phyloP scores from a whole-genome alignment of 164 flowering plant genomes.

The Buxus sempervirens region DNA sequence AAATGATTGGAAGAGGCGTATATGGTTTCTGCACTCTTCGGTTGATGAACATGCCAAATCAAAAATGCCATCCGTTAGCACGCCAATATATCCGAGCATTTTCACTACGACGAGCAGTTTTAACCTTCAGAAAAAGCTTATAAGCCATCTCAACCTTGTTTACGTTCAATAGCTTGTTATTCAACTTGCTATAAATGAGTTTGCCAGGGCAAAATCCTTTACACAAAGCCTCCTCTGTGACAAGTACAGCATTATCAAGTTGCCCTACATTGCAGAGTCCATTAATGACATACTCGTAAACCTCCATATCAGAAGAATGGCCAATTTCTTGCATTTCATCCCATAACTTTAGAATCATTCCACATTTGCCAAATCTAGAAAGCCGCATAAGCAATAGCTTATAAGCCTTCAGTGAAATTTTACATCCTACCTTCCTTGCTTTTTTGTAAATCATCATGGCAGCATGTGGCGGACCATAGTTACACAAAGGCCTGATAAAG shows the following conservation, averaged over 20 bases:
- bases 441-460: conserved; percentile 75
- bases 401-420: conserved; percentile 61
- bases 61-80: conserved; percentile 92
- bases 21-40: conserved; percentile 7
- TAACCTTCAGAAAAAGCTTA: conserved; percentile 65
- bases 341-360: conserved; percentile 67
- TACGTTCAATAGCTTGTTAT: conserved; percentile 65
- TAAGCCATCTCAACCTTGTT: conserved; percentile 66
- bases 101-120: conserved; percentile 56
- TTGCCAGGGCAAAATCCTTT: conserved; percentile 83
- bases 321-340: conserved; percentile 83
- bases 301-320: conserved; percentile 58
- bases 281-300: conserved; percentile 64
- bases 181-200: conserved; percentile 61
- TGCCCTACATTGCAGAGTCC: conserved; percentile 89
- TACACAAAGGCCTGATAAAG: conserved; percentile 65
- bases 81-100: conserved; percentile 79
- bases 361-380: conserved; percentile 90
- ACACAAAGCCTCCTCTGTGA: conserved; percentile 69
- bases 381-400: conserved; percentile 76
- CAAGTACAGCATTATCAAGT: conserved; percentile 75
- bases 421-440: conserved; percentile 64
- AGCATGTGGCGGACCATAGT: conserved; percentile 93
- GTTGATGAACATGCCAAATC: conserved; percentile 12
- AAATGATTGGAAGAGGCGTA: conserved; percentile 1